Evolutionary conservation across 306 rosid genomes (phyloP).

Genomic region (Coriaria nepalensis): DNA sequence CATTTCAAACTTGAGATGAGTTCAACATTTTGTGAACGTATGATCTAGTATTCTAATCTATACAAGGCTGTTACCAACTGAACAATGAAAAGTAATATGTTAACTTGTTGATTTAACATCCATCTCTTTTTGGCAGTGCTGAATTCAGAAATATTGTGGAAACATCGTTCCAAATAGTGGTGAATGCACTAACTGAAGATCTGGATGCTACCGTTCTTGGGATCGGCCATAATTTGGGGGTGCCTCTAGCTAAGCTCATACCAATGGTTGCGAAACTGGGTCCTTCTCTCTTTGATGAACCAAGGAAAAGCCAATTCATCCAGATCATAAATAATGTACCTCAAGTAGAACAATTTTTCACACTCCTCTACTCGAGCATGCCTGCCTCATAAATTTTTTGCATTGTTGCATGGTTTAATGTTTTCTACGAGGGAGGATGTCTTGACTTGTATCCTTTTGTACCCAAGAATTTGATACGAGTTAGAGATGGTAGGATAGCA

Average conservation of each 20-base stretch:
- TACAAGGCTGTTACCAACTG: too few species aligned
- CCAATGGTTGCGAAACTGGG: slow-evolving; percentile 69
- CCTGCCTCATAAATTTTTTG: slow-evolving; percentile 24
- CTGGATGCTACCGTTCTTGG: slow-evolving; percentile 44
- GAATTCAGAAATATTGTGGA: slow-evolving; percentile 56
- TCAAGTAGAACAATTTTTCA: slow-evolving; percentile 75
- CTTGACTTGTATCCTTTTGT: too few species aligned
- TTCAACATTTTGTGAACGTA: too few species aligned
- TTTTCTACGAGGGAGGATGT: too few species aligned
- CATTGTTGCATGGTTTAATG: background rate
- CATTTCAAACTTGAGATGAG: too few species aligned
- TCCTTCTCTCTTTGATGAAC: slow-evolving; percentile 61
- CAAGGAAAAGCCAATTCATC: slow-evolving; percentile 56
- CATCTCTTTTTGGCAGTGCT: slow-evolving; percentile 29
- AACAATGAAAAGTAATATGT: too few species aligned
- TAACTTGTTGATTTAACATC: too few species aligned
- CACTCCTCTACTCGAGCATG: slow-evolving; percentile 70
- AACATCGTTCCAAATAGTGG: slow-evolving; percentile 46
- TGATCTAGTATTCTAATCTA: too few species aligned
- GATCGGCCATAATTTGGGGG: slow-evolving; percentile 37
- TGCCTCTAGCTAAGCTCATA: slow-evolving; percentile 59
- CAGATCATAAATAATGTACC: slow-evolving; percentile 36
- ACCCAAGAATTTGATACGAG: slow-evolving; percentile 14
- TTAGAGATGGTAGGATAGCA: slow-evolving; percentile 16
- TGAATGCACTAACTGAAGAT: slow-evolving; percentile 37